phyloP scores from a whole-genome alignment of 2,329 filamentous ascomycete species.

The Colletotrichum chlorophyti region DNA sequence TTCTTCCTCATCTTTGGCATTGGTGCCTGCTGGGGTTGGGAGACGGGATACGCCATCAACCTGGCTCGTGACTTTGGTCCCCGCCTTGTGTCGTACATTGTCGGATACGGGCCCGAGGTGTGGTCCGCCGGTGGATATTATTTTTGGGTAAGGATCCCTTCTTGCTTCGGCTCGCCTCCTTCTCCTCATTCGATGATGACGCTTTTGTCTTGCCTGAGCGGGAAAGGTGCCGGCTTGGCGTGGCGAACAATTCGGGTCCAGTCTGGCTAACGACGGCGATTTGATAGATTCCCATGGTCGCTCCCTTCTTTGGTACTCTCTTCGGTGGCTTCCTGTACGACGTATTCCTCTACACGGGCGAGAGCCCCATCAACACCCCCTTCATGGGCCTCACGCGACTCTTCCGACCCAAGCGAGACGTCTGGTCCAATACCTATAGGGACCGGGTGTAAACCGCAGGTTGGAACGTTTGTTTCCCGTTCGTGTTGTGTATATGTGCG shows the following conservation, averaged over 20 bases:
- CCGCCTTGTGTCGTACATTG: constrained; percentile 67
- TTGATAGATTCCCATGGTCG: constrained; percentile 71
- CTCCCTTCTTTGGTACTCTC: constrained; percentile 69
- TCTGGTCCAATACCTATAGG: constrained; percentile 36
- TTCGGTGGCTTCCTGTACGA: constrained; percentile 74
- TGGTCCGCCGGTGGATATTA: constrained; percentile 74
- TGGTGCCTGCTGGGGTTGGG: constrained; percentile 76
- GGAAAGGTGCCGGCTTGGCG: too few species aligned
- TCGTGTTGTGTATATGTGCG: background rate
- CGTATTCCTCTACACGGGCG: constrained; percentile 71
- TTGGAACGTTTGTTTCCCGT: background rate
- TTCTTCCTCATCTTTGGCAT: constrained; percentile 80
- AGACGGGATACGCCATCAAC: constrained; percentile 80
- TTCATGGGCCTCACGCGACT: constrained; percentile 68
- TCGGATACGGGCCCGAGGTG: constrained; percentile 73
- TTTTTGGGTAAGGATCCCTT: constrained; percentile 65
- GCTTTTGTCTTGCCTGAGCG: background rate
- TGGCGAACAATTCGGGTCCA: background rate
- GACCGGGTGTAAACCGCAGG: background rate
- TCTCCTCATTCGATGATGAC: background rate
- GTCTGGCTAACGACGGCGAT: constrained; percentile 5
- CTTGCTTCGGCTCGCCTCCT: constrained; percentile 5
- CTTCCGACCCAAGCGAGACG: constrained; percentile 39
- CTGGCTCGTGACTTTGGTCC: constrained; percentile 76
- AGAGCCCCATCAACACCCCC: constrained; percentile 74